Evolutionary conservation across 805 yeast species (phyloP), one percentile per base, ranked within the genome.

Genomic region (Saccharomycopsis javanensis): DNA sequence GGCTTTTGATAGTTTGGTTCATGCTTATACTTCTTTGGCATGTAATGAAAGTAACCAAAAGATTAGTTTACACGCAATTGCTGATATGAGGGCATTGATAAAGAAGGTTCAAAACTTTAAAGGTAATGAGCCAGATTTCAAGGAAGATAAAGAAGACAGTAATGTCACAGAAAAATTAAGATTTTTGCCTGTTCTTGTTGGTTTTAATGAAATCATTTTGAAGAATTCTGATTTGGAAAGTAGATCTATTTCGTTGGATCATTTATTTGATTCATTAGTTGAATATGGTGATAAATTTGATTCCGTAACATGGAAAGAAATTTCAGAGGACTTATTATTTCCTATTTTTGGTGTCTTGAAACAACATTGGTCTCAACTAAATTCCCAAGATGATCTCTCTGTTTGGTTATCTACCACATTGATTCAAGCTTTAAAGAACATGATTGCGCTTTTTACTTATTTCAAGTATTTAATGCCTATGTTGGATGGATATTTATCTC

Each of bases 361-460:
- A 55, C 79, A 80, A 46, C 86, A 83, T 65, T 87, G 94, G 83
- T 79, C 79, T 60, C 81, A 81, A 58, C 81, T 79, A 62, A 81
- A 79, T 62, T 79, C 79, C 55, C 87, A 84, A 63, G 99, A 92
- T 68, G 95, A 87, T 60, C 70, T 89, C 63, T 88, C 96, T 52
- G 96, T 95, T 13, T 94, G 99, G 99, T 73, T 94, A 52, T 89
- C 97, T 0, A 91, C 99, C 0, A 94, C 99, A 0, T 78, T 94
- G 70, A 90, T 95, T 61, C 99, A 94, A 70, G 98, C 98, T 0
- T 75, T 95, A 67, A 82, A 95, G 68, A 88, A 88, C 65, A 80
- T 90, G 83, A 84, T 92, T 64, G 83, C 87, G 0, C 73, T 94
- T 57, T 87, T 92, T 66, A 80, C 90, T 0, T 86, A 84, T 61